These are phyloP conservation scores for Trichosporon sp. DNA, from an alignment of 1,284 basidiomycete genomes.

Conservation along the genomic window DNA sequence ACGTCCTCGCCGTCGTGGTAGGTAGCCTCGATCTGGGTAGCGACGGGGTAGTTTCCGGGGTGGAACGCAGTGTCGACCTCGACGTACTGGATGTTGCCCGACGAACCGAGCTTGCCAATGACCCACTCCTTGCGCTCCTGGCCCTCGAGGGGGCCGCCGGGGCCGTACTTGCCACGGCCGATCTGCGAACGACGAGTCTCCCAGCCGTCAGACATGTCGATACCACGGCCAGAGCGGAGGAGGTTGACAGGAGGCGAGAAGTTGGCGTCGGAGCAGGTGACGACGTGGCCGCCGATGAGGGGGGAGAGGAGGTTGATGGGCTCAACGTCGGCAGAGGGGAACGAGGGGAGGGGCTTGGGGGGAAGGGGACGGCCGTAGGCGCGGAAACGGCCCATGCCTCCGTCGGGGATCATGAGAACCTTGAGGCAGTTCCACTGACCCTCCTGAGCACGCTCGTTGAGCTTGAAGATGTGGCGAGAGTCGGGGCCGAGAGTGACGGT, in stretches of 20 bases:
- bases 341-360: slow-evolving; percentile 52
- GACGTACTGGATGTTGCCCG: slow-evolving; percentile 72
- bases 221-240: slow-evolving; percentile 82
- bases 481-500: slow-evolving; percentile 75
- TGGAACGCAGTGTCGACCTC: slow-evolving; percentile 96
- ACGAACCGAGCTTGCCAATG: slow-evolving; percentile 77
- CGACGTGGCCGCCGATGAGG: slow-evolving; percentile 74
- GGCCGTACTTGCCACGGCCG: slow-evolving; percentile 63
- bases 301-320: slow-evolving; percentile 84
- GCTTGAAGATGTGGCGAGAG: slow-evolving; percentile 79
- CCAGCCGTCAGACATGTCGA: slow-evolving; percentile 98
- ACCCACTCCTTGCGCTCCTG: slow-evolving; percentile 87
- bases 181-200: slow-evolving; percentile 88
- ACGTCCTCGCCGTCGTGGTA: slow-evolving; percentile 40
- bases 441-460: slow-evolving; percentile 55
- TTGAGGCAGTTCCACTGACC: slow-evolving; percentile 77
- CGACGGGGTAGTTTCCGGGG: slow-evolving; percentile 94
- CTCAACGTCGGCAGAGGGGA: slow-evolving; percentile 60
- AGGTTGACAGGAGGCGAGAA: slow-evolving; percentile 90
- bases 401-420: slow-evolving; percentile 94
- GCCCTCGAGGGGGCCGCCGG: slow-evolving; percentile 38
- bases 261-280: slow-evolving; percentile 75
- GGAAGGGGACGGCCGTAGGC: slow-evolving; percentile 76
- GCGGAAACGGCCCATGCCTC: slow-evolving; percentile 86
- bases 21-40: slow-evolving; percentile 40